Base-by-base conservation (phyloP, 345 rosid genomes). In the Physaria fendleri region DNA sequence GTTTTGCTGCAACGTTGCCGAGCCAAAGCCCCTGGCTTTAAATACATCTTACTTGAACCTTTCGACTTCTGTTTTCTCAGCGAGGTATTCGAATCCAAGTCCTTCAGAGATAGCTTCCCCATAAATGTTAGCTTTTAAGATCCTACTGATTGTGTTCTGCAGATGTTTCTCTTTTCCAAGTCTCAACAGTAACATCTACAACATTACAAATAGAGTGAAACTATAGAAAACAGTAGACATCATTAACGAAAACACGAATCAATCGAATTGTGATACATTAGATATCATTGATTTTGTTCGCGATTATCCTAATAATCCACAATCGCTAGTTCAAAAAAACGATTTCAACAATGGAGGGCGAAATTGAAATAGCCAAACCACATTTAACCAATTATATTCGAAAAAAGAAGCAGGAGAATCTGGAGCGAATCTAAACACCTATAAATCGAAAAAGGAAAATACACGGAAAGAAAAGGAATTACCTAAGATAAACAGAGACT, bases 11-110 rank as follows among this genome's bases (percentile, higher is more conserved):
- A 77, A 5, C 82, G 78, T 50, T 82, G 77, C 78, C 80, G 95
- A 66, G 88, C 87, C n/a, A 91, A 78, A 13, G 95, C 79, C 38
- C 95, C 92, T 1, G 98, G 93, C 63, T 85, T 91, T 73, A 91
- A 68, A 74, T 84, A 88, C 71, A 66, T 88, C 33, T 64, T 72
- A 63, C 71, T 66, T 0, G 93, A 81, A 37, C 73, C 71, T 67
- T 81, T 74, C 61, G 71, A 61, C 23, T 83, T 79, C 72, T 80
- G 79, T 49, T 76, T 86, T 64, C 82, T 84, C 59, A 74, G 73
- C 0, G 87, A 33, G 11, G 67, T 72, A 62, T 68, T 84, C 0
- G 56, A 59, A 47, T 61, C 62, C 49, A 82, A 49, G 6, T 82
- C 88, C 34, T 78, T 80, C 0, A 83, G 80, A 6, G 85, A 82